These are phyloP conservation scores for Sporobolomyces pararoseus DNA, from an alignment of 768 basidiomycete genomes.

Conservation along the genomic window DNA sequence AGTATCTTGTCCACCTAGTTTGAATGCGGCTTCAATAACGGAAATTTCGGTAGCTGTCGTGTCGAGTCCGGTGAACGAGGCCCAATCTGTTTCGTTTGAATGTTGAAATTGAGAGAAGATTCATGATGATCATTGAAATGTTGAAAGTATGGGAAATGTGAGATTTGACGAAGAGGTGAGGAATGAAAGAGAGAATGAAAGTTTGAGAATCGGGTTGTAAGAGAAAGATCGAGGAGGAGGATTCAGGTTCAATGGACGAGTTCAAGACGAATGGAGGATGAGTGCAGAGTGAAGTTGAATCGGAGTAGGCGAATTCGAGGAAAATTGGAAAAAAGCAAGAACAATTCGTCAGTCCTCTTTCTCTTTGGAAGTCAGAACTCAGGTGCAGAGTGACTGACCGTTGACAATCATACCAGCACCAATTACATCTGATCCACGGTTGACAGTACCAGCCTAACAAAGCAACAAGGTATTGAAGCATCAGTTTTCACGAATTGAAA, in stretches of 20 bases:
- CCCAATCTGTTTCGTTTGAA: conserved; percentile 62
- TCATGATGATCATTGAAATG: too few species aligned
- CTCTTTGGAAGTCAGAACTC: too few species aligned
- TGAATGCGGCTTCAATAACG: conserved; percentile 92
- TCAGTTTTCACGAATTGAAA: too few species aligned
- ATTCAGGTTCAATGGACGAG: neutral
- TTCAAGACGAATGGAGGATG: neutral
- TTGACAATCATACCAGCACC: conserved; percentile 97
- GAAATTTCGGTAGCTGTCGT: conserved; percentile 99
- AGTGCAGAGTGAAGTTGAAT: too few species aligned
- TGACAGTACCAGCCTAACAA: conserved; percentile 86
- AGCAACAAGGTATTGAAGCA: neutral
- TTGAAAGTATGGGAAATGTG: neutral
- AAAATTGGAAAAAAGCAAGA: too few species aligned
- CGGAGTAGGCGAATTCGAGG: too few species aligned
- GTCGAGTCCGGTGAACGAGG: conserved; percentile 96
- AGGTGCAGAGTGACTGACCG: conserved; percentile 48
- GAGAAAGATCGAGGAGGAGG: neutral
- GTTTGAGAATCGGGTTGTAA: neutral
- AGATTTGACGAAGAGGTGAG: neutral
- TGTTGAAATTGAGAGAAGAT: too few species aligned
- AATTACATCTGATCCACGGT: conserved; percentile 95
- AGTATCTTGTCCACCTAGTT: conserved; percentile 73
- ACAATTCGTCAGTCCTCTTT: too few species aligned
- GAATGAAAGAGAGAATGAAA: neutral